A percentile compares a stretch with the other conserved stretches of the same genome.
Conservation (phyloP, 2,329 filamentous ascomycete genomes). For the Penicillium paneum region DNA sequence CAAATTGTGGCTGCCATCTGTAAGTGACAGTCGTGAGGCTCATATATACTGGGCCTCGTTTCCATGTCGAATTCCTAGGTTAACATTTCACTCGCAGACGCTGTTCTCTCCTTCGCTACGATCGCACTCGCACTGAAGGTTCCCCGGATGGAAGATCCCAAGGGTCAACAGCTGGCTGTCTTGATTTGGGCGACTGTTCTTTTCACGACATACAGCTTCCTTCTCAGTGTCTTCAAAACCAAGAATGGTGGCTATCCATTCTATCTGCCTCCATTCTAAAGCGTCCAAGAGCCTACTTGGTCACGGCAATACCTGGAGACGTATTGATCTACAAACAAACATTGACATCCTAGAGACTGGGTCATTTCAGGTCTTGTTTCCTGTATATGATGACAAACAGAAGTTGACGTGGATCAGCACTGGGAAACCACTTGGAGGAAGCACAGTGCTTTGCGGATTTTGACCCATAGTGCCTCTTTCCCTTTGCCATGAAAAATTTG, state of each 20-base stretch:
- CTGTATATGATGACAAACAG: background rate
- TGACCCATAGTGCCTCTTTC: background rate
- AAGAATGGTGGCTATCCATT: slow-evolving; percentile 97
- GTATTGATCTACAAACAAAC: background rate
- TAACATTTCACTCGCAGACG: slow-evolving; percentile 51
- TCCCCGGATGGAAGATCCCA: slow-evolving; percentile 76
- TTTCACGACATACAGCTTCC: slow-evolving; percentile 84
- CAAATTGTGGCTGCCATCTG: slow-evolving; percentile 93
- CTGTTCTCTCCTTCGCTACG: slow-evolving; percentile 78
- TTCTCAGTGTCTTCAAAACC: slow-evolving; percentile 86
- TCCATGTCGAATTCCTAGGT: slow-evolving; percentile 12
- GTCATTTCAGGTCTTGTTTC: background rate
- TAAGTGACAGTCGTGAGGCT: slow-evolving; percentile 52
- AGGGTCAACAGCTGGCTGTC: slow-evolving; percentile 75
- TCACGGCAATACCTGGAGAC: background rate
- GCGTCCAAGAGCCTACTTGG: slow-evolving; percentile 53
- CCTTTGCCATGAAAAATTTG: background rate
- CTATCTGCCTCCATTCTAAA: slow-evolving; percentile 83
- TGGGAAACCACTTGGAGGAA: background rate
- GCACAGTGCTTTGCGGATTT: background rate
- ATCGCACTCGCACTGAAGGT: slow-evolving; percentile 92
- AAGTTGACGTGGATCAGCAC: background rate
- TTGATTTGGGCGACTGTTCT: slow-evolving; percentile 74
- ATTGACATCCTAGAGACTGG: background rate
- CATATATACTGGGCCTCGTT: background rate